phyloP scores from a whole-genome alignment of 805 yeast species.

The Wickerhamiella australiensis region DNA sequence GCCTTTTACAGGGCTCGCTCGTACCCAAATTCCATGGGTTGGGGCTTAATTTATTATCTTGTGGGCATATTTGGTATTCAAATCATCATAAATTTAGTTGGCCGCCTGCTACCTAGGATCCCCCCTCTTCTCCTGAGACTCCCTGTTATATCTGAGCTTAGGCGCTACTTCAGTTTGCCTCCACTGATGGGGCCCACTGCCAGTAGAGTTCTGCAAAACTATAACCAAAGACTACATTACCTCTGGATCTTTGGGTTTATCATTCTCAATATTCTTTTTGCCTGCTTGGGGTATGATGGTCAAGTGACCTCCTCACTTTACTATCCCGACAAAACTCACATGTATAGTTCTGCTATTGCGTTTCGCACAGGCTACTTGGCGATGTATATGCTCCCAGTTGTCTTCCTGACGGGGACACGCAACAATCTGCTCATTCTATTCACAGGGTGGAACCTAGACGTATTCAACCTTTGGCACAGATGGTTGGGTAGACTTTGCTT shows the following conservation, averaged over 20 bases:
- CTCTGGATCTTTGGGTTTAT: not conserved
- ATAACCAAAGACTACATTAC: conserved; percentile 8
- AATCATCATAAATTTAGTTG: conserved; percentile 7
- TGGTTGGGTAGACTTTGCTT: conserved; percentile 45
- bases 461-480: conserved; percentile 48
- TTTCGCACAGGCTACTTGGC: conserved; percentile 28
- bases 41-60: conserved; percentile 10
- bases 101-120: conserved; percentile 10
- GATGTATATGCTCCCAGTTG: conserved; percentile 34
- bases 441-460: conserved; percentile 44
- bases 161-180: conserved; percentile 10
- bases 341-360: conserved; percentile 21
- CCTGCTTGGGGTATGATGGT: not conserved
- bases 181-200: conserved; percentile 6
- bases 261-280: not conserved
- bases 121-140: not conserved
- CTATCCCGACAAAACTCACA: not conserved
- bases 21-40: conserved; percentile 9
- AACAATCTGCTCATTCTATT: conserved; percentile 48
- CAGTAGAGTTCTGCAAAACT: not conserved
- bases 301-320: not conserved
- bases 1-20: conserved; percentile 5
- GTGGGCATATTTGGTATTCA: conserved; percentile 10
- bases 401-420: conserved; percentile 58
- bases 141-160: not conserved